These are phyloP conservation scores for Phytophthora pistaciae DNA, from an alignment of 352 stramenopile species.

Conservation along the genomic window DNA sequence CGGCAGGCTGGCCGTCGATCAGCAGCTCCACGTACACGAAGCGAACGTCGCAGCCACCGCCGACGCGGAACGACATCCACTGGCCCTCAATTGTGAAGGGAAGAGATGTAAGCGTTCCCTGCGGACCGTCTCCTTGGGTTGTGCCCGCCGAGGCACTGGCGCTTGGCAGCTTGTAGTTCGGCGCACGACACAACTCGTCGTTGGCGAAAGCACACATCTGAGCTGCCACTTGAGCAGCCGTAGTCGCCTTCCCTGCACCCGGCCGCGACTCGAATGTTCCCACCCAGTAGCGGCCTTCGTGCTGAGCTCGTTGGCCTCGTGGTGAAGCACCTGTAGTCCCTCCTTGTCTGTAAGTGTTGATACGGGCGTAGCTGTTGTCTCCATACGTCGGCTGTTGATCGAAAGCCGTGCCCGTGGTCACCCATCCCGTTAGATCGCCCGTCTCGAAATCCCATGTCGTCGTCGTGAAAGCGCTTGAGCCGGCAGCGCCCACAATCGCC, in stretches of 20 bases:
- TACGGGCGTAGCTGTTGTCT: constrained; percentile 92
- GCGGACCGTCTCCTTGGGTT: constrained; percentile 91
- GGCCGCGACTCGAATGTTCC: constrained; percentile 94
- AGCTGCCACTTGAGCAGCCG: constrained; percentile 32
- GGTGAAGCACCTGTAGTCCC: constrained; percentile 34
- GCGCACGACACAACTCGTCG: constrained; percentile 61
- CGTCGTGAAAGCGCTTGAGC: constrained; percentile 73
- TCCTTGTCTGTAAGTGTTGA: constrained; percentile 66
- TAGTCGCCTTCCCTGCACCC: constrained; percentile 70
- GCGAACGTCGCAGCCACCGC: constrained; percentile 94
- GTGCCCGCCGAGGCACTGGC: constrained; percentile 64
- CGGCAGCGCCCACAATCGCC: constrained; percentile 74
- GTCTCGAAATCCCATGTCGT: constrained; percentile 99
- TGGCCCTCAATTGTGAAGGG: constrained; percentile 92
- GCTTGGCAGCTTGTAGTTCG: constrained; percentile 85
- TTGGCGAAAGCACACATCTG: constrained; percentile 79
- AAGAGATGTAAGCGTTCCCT: constrained; percentile 95
- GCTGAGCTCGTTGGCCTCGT: constrained; percentile 50
- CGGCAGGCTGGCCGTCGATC: constrained; percentile 84
- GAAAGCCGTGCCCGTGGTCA: constrained; percentile 94
- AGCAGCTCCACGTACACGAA: constrained; percentile 95
- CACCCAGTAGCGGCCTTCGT: constrained; percentile 95
- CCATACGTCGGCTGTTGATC: constrained; percentile 95
- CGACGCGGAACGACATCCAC: constrained; percentile 95
- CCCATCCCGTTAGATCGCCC: constrained; percentile 95